Base-by-base conservation (phyloP, 23 red algal genomes). In the Gracilaria caudata region DNA sequence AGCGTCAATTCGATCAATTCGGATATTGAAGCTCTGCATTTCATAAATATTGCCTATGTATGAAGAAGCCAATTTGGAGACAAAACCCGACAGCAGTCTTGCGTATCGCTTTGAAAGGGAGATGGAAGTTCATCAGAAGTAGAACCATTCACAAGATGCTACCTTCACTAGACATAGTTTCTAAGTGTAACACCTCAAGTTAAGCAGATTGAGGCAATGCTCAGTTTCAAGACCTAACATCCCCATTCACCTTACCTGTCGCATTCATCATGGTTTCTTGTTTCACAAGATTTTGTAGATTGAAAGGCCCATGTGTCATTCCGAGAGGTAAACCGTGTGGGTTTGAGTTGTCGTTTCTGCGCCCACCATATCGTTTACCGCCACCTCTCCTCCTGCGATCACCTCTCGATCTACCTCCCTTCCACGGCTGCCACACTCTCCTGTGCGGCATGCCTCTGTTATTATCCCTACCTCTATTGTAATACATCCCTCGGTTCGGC, bases 261-360 rank as follows among this genome's bases (percentile, higher is more conserved):
- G 24, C 3, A 73, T 73, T 23, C 0, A 73, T 35, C 19, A 25
- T 23, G 23, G 14, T 47, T 36, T 75, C 70, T 47, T 47, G 70
- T 30, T 75, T 75, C 39, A 75, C 70, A 24, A 26, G 4, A 12
- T 29, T 24, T n/a, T 75, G 70, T 20, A 75, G 43, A 13, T 49
- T 75, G 25, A 28, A 49, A 1, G 40, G n/a, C 16, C 70, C 70
- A 26, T 75, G 70, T 21, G 70, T 75, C 38, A 75, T 75, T 47
- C 70, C 40, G 3, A 46, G 5, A 28, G 39, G 70, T 13, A 75
- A 26, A 16, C 40, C 70, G 38, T 45, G 43, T 29, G 37, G 39
- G 19, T 75, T 75, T 29, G 70, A 26, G 26, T 24, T 3, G 0
- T 75, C 43, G 19, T 0, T n/a, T 47, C 70, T 25, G 11, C 70